Evolutionary conservation across 2,329 filamentous ascomycete species (phyloP).

Genomic region (Verticillium tricorpus): DNA sequence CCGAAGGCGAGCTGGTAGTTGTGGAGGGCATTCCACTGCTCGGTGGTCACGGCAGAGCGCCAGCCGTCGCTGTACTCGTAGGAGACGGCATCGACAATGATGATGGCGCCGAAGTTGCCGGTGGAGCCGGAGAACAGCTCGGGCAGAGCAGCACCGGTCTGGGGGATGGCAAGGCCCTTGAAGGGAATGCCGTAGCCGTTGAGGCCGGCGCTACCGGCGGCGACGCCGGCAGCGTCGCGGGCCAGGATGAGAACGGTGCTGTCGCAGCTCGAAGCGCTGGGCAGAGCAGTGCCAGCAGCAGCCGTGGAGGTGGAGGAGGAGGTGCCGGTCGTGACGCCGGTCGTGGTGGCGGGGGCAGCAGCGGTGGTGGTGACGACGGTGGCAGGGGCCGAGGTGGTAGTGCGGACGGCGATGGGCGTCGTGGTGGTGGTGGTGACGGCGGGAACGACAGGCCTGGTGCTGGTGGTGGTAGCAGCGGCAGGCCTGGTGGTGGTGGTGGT

Average conservation of each 20-base stretch:
- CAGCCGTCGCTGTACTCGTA: constrained; percentile 47
- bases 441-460: not conserved
- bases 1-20: constrained; percentile 54
- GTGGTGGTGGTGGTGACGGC: not conserved
- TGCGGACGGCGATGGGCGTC: not conserved
- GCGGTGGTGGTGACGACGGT: not conserved
- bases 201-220: constrained; percentile 48
- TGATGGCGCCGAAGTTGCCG: constrained; percentile 48
- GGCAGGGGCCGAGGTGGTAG: not conserved
- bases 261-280: not conserved
- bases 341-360: not conserved
- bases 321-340: not conserved
- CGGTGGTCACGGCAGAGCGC: constrained; percentile 48
- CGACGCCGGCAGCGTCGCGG: constrained; percentile 42
- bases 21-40: constrained; percentile 52
- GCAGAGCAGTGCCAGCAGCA: not conserved
- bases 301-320: not conserved
- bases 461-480: not conserved
- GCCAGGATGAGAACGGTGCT: constrained; percentile 37
- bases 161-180: constrained; percentile 49
- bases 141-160: constrained; percentile 45
- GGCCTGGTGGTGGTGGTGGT: not conserved
- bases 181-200: constrained; percentile 59
- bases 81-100: constrained; percentile 48
- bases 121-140: constrained; percentile 46